These are phyloP conservation scores for Daldinia concentrica DNA, from an alignment of 495 filamentous ascomycete species.

Conservation along the genomic window DNA sequence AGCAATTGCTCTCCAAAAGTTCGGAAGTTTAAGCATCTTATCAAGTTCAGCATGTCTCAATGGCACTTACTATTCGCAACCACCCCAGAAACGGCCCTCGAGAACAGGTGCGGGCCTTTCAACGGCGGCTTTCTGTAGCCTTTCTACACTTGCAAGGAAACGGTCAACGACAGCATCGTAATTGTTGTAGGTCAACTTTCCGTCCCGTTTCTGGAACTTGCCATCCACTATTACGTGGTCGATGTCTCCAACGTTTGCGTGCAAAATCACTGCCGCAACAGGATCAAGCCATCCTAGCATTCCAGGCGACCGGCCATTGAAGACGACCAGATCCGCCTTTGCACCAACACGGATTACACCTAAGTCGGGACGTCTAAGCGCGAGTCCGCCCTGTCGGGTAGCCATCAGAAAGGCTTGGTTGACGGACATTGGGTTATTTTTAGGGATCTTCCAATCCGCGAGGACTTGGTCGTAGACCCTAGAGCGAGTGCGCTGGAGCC, in stretches of 20 bases:
- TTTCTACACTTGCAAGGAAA: slow-evolving; percentile 48
- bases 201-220: slow-evolving; percentile 51
- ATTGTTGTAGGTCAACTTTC: slow-evolving; percentile 42
- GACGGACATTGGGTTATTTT: slow-evolving; percentile 54
- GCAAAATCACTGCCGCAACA: slow-evolving; percentile 62
- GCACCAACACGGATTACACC: slow-evolving; percentile 57
- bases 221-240: slow-evolving; percentile 60
- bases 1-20: background rate
- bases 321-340: slow-evolving; percentile 62
- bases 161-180: slow-evolving; percentile 43
- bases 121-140: slow-evolving; percentile 38
- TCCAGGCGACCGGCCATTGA: slow-evolving; percentile 54
- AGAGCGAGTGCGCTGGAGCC: slow-evolving; percentile 50
- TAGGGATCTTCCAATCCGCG: slow-evolving; percentile 50
- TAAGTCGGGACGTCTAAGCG: slow-evolving; percentile 56
- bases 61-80: slow-evolving; percentile 23
- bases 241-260: slow-evolving; percentile 59
- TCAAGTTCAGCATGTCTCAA: background rate
- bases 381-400: slow-evolving; percentile 57
- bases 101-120: slow-evolving; percentile 27
- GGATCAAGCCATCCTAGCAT: slow-evolving; percentile 62
- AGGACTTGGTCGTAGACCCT: slow-evolving; percentile 49
- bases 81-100: slow-evolving; percentile 34
- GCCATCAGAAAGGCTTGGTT: slow-evolving; percentile 61
- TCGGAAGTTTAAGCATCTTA: background rate